Evolutionary conservation across 1,139 yeast species (phyloP).

Genomic region (Diutina pseudorugosa): DNA sequence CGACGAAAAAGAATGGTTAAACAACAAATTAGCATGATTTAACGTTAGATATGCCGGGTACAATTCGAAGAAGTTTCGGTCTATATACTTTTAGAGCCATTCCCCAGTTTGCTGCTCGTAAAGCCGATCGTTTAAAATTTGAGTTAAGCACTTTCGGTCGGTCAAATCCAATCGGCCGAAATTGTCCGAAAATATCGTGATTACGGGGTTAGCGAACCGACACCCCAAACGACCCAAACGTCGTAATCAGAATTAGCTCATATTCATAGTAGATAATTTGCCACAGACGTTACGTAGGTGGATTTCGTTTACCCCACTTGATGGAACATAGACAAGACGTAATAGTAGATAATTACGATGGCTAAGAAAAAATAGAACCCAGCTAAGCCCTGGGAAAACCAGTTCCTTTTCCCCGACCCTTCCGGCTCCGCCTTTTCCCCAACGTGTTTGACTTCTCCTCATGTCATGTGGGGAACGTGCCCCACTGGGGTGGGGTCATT

Average conservation of each 20-base stretch:
- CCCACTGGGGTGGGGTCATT: not conserved
- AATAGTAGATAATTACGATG: not conserved
- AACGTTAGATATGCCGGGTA: not conserved
- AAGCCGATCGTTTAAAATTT: not conserved
- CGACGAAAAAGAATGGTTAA: too few relatives aligned
- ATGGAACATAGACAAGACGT: too few relatives aligned
- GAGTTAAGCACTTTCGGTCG: not conserved
- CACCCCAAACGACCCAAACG: too few relatives aligned
- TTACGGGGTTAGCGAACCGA: too few relatives aligned
- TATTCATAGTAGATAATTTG: too few relatives aligned
- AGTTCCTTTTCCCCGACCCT: not conserved
- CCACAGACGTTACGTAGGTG: too few relatives aligned
- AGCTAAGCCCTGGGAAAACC: not conserved
- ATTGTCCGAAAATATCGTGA: too few relatives aligned
- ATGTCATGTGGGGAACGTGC: not conserved
- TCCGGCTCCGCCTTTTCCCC: not conserved
- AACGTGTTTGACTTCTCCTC: not conserved
- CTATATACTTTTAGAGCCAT: not conserved
- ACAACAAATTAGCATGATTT: too few relatives aligned
- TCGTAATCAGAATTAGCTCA: too few relatives aligned
- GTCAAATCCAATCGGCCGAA: too few relatives aligned
- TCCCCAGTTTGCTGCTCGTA: not conserved
- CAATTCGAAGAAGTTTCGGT: too few relatives aligned
- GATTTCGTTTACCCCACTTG: too few relatives aligned
- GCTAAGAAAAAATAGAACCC: not conserved